Evolutionary conservation across 495 filamentous ascomycete species (phyloP), one percentile per base, ranked within the genome.

Genomic region (Aspergillus bridgeri): DNA sequence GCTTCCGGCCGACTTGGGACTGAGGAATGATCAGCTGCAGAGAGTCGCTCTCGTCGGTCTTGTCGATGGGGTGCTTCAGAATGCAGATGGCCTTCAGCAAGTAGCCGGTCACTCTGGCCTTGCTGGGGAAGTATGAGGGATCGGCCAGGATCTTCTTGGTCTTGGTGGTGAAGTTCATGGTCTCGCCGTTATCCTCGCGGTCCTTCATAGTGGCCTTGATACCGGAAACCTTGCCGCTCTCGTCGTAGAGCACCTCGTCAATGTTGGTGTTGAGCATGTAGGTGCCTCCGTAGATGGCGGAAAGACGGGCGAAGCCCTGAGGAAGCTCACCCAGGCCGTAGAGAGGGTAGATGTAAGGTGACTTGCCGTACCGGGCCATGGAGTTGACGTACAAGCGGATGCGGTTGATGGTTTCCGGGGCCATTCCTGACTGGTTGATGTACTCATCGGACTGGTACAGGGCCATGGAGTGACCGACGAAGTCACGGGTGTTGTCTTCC

Each of bases 221-320:
- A 38, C 93, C 94, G 17, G 84, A 82, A 6, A 92, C 91, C 79
- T 95, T 95, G 57, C 82, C 83, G 57, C 74, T 79, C 53, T 88
- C 87, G 42, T 85, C 83, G 69, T 93, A 96, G 22, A 89, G 67
- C 51, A 99, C 78, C 77, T 98, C 93, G 60, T 97, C 88, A 47
- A 99, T 82, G 53, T 81, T 84, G 56, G 94, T 96, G 80, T 98
- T 98, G 64, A 99, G 86, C 90, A 98, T 98, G 76, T 99, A 98
- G 18, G 94, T 98, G 63, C 95, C 95, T 62, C 95, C 95, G 70
- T 98, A 96, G 75, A 98, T 96, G 67, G 94, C 94, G 11, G 92
- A 96, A 33, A 98, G 81, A 69, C 95, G 93, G 48, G 94, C 96
- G 69, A 99, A 99, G 53, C 95, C 93, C 79, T 99, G 95, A 23